A percentile compares a stretch with the other conserved stretches of the same genome.
Conservation (phyloP, 805 yeast genomes). For the Clavispora asparagi region DNA sequence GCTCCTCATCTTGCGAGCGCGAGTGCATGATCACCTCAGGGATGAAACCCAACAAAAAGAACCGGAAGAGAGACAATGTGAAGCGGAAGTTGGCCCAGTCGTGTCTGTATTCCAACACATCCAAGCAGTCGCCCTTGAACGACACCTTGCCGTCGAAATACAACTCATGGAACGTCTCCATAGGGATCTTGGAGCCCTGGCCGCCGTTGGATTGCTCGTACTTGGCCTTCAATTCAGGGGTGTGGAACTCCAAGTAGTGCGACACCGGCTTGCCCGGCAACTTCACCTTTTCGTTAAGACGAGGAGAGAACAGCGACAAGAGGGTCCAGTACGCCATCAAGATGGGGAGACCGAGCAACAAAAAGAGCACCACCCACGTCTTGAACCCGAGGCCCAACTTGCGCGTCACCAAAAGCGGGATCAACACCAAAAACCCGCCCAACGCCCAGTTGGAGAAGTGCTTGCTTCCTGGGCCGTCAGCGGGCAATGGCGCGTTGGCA, state of each 20-base stretch:
- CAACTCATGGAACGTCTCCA: slow-evolving; percentile 87
- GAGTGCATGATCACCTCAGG: slow-evolving; percentile 93
- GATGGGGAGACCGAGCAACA: slow-evolving; percentile 60
- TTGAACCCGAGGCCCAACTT: slow-evolving; percentile 67
- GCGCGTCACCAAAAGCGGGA: slow-evolving; percentile 61
- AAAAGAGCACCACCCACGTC: slow-evolving; percentile 56
- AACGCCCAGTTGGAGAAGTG: slow-evolving; percentile 63
- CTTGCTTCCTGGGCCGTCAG: slow-evolving; percentile 85
- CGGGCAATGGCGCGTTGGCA: slow-evolving; percentile 82
- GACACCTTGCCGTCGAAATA: slow-evolving; percentile 79
- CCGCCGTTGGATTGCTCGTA: slow-evolving; percentile 55
- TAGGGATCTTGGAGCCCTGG: slow-evolving; percentile 69
- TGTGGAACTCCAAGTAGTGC: slow-evolving; percentile 77
- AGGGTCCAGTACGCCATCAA: slow-evolving; percentile 81
- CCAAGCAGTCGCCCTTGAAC: slow-evolving; percentile 84
- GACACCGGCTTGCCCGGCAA: slow-evolving; percentile 76
- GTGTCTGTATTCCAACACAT: slow-evolving; percentile 78
- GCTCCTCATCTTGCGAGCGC: slow-evolving; percentile 92
- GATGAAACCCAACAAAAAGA: slow-evolving; percentile 79
- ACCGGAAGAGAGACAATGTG: slow-evolving; percentile 71
- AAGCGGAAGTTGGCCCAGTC: slow-evolving; percentile 86
- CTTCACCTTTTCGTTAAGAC: slow-evolving; percentile 71
- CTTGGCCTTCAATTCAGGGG: slow-evolving; percentile 58
- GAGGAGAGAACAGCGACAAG: slow-evolving; percentile 70
- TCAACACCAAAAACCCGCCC: slow-evolving; percentile 41